A percentile compares a stretch with the other conserved stretches of the same genome.
These are phyloP conservation scores for Xylaria telfairii DNA, from an alignment of 495 filamentous ascomycete genomes.

Conservation along the genomic window DNA sequence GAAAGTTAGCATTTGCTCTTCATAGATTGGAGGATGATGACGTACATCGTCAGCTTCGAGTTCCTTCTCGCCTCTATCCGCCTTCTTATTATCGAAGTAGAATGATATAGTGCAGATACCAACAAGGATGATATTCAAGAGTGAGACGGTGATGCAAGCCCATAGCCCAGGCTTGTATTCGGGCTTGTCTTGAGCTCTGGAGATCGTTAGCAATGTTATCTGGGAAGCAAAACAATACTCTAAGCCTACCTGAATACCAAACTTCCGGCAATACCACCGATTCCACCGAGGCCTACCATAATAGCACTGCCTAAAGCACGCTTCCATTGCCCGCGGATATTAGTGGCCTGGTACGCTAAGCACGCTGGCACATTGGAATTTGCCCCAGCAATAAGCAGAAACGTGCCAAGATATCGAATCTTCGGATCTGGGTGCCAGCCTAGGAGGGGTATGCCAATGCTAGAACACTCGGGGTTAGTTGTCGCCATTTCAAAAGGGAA, in stretches of 20 bases:
- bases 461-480: background rate
- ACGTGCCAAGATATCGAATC: slow-evolving; percentile 65
- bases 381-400: slow-evolving; percentile 60
- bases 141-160: slow-evolving; percentile 49
- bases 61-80: slow-evolving; percentile 52
- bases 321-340: slow-evolving; percentile 71
- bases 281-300: slow-evolving; percentile 59
- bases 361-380: slow-evolving; percentile 62
- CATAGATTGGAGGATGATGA: background rate
- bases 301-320: slow-evolving; percentile 65
- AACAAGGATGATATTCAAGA: slow-evolving; percentile 47
- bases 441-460: slow-evolving; percentile 28
- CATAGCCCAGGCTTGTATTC: slow-evolving; percentile 52
- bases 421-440: slow-evolving; percentile 56
- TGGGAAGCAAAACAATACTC: background rate
- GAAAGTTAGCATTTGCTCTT: slow-evolving; percentile 8
- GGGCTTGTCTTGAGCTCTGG: slow-evolving; percentile 44
- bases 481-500: background rate
- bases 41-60: slow-evolving; percentile 51
- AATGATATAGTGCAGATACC: slow-evolving; percentile 38
- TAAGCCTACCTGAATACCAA: slow-evolving; percentile 58
- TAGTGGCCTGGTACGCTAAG: slow-evolving; percentile 66
- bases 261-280: slow-evolving; percentile 66
- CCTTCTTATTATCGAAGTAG: slow-evolving; percentile 46
- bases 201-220: slow-evolving; percentile 26